Conservation (phyloP, 768 basidiomycete species). For the Pulveroboletus sp. region DNA sequence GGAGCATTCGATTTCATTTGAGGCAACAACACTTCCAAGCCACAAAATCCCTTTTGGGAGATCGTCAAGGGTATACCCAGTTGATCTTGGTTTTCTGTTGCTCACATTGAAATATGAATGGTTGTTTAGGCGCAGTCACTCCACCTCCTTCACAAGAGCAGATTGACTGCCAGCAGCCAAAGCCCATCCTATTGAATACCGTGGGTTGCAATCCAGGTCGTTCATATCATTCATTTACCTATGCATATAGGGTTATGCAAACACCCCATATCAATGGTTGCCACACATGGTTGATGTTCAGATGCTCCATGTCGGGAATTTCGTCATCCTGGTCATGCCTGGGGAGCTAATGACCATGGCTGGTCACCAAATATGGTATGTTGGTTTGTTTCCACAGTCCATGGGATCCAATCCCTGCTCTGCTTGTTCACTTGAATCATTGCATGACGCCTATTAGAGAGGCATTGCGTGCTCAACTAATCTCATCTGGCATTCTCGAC, state of each 20-base stretch:
- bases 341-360: conserved; percentile 85
- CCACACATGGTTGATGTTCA: conserved; percentile 73
- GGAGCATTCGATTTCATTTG: conserved; percentile 78
- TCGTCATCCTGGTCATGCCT: conserved; percentile 76
- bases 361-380: conserved; percentile 69
- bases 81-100: too few species aligned
- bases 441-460: conserved; percentile 45
- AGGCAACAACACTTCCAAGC: conserved; percentile 59
- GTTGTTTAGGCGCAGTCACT: too few species aligned
- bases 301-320: conserved; percentile 72
- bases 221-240: conserved; percentile 16
- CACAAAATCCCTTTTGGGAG: conserved; percentile 77
- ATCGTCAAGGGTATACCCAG: too few species aligned
- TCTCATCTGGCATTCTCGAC: conserved; percentile 61
- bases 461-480: conserved; percentile 61
- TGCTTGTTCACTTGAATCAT: neutral
- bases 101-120: too few species aligned
- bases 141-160: conserved; percentile 62
- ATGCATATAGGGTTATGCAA: conserved; percentile 52
- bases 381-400: neutral
- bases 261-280: conserved; percentile 71
- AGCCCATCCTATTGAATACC: conserved; percentile 76
- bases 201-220: conserved; percentile 2
- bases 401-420: too few species aligned
- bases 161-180: conserved; percentile 69